Percentiles rank a stretch among this genome's conserved stretches.
phyloP scores from a whole-genome alignment of 352 stramenopile species.

The Globisporangium rhizosaccharum region DNA sequence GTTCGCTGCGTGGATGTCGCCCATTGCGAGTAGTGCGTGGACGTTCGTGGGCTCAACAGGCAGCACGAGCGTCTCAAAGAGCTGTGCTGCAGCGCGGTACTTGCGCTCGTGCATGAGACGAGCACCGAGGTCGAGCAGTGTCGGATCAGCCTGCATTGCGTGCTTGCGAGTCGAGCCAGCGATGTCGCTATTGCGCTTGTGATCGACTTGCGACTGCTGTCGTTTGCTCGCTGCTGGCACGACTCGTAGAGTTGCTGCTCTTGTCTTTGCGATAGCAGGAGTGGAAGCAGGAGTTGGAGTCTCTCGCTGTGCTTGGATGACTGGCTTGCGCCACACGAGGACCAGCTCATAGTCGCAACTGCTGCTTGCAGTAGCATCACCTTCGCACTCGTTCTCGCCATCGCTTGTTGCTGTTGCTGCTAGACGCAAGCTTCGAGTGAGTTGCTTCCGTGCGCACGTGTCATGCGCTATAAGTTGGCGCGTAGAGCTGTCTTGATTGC shows the following conservation, averaged over 20 bases:
- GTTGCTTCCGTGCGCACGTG: slow-evolving; percentile 4
- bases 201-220: too few relatives aligned
- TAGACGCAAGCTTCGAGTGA: not conserved
- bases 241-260: slow-evolving; percentile 11
- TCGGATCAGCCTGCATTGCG: not conserved
- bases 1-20: slow-evolving; percentile 44
- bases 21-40: slow-evolving; percentile 46
- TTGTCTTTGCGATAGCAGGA: not conserved
- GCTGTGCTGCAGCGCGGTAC: slow-evolving; percentile 37
- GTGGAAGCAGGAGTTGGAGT: not conserved
- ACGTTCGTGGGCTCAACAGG: slow-evolving; percentile 27
- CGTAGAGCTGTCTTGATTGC: slow-evolving; percentile 17
- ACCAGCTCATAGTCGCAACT: slow-evolving; percentile 36
- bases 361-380: not conserved
- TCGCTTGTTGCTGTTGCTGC: not conserved
- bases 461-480: slow-evolving; percentile 4
- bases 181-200: too few relatives aligned
- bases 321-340: slow-evolving; percentile 8
- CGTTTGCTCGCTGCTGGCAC: not conserved
- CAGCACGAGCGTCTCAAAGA: slow-evolving; percentile 43
- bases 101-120: slow-evolving; percentile 40
- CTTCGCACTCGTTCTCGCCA: not conserved
- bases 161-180: not conserved
- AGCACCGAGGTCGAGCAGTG: slow-evolving; percentile 30
- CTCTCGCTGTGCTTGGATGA: too few relatives aligned